Base-by-base conservation (phyloP, 805 yeast species). In the Lipomyces yamadae region DNA sequence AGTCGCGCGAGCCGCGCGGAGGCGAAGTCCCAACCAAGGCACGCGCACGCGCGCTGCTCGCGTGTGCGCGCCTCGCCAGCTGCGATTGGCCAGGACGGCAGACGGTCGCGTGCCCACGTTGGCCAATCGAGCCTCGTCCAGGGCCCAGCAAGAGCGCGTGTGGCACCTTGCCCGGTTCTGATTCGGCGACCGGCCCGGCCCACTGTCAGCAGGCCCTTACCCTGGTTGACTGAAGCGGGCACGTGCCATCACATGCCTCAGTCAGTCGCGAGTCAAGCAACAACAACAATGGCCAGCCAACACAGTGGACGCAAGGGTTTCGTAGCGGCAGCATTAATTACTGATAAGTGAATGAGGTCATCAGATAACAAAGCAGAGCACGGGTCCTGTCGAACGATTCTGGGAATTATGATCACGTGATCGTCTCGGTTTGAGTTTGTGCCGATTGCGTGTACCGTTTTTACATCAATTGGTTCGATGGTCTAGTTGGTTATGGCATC, bases 401-500 rank as follows among this genome's bases (percentile, higher is more conserved):
- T 8, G 39, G 13, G 39, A 35, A 1, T 1, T 24, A 11, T 13
- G 2, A 15, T 42, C 48, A 42, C 48, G 48, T 42, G 48, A 42
- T 6, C 15, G 1, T 2, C 2, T 0, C 3, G 24, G 13, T 10
- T 4, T 3, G 18, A 42, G 48, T 42, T 24, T 42, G 48, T 15
- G 48, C 24, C 24, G 2, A 5, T 42, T 42, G 18, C 13, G 39
- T 35, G 5, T 13, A 15, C 1, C 6, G 18, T 39, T 0, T 15
- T 42, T 13, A 1, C 6, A 42, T 7, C 29, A n/a, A 15, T 61
- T 79, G 95, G 95, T 88, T 88, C 87, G 89, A 92, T 92, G 97
- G 97, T 92, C 97, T 92, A 92, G 97, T 93, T 82, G 97, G 97
- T 92, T 87, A 92, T 93, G 97, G 97, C 97, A 91, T 91, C 95